Evolutionary conservation across 495 filamentous ascomycete species (phyloP), one percentile per base, ranked within the genome.

Genomic region (Evernia prunastri): DNA sequence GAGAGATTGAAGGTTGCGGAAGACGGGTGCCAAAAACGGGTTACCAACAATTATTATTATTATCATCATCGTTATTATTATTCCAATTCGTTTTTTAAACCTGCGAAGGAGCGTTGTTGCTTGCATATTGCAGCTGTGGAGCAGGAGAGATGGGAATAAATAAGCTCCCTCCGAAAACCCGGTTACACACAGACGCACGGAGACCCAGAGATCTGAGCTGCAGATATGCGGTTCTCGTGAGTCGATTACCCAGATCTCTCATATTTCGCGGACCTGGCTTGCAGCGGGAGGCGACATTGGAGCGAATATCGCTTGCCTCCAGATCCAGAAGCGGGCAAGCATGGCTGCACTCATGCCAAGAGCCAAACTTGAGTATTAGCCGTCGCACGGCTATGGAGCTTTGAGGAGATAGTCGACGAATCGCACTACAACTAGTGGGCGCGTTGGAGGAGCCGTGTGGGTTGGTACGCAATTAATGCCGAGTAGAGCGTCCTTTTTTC

Each of bases 71-170:
- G n/a, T n/a, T n/a, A 42, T 47, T 53, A 25, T 35, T 20, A 49
- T 59, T 35, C 62, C 31, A 63, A 39, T 42, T n/a, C n/a, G n/a
- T n/a, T n/a, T 40, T 33, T 58, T 33, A 59, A 43, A 40, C 45
- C 17, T 59, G 62, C 35, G 33, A 40, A 23, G 9, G 54, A 42
- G 49, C 62, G 56, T 64, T 36, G 53, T 29, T 49, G 56, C 62
- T 23, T 39, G 62, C 62, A 64, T n/a, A n/a, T 64, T 51, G 62
- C 56, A 58, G 62, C 37, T 59, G 62, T 56, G 29, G 54, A 40
- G 35, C 39, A 40, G 47, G 29, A 27, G 15, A 29, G 23, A 56
- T 56, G 33, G 49, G 20, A 39, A 40, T 10, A 59, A 56, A 64
- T 64, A 59, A 43, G 54, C 62, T 51, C 23, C 56, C 40, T 6